Percentiles rank a stretch among this genome's conserved stretches.
Evolutionary conservation across 192 early-diverging fungal species (phyloP).

Genomic region (Gigaspora rosea): DNA sequence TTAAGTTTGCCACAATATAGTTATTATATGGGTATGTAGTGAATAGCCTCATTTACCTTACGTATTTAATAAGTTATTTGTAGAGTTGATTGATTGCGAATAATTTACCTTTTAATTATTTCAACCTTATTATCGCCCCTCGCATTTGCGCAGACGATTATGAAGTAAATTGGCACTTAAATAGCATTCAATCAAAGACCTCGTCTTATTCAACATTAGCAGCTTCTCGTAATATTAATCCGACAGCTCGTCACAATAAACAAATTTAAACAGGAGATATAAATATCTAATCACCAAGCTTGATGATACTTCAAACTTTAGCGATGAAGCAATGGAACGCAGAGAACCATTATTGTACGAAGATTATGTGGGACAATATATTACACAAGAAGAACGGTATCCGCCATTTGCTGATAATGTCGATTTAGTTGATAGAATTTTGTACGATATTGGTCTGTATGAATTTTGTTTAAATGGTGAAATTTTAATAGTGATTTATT

Average conservation of each 20-base stretch:
- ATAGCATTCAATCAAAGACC: constrained; percentile 14
- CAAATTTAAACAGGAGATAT: constrained; percentile 42
- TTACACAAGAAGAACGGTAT: constrained; percentile 32
- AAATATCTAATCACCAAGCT: constrained; percentile 38
- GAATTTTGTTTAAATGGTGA: background rate
- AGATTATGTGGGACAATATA: constrained; percentile 46
- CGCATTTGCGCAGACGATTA: constrained; percentile 29
- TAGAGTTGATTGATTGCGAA: too few relatives aligned
- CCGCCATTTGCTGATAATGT: constrained; percentile 39
- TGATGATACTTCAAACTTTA: constrained; percentile 40
- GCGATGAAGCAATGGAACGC: constrained; percentile 40
- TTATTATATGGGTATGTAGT: too few relatives aligned
- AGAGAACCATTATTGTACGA: constrained; percentile 48
- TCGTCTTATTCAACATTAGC: constrained; percentile 4
- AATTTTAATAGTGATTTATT: background rate
- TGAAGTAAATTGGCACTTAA: constrained; percentile 43
- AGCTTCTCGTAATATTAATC: background rate
- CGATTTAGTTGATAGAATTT: constrained; percentile 39
- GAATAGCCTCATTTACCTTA: too few relatives aligned
- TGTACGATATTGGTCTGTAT: constrained; percentile 33
- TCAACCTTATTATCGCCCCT: too few relatives aligned
- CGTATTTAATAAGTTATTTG: too few relatives aligned
- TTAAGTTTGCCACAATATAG: too few relatives aligned
- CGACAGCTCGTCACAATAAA: constrained; percentile 16
- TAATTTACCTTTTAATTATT: too few relatives aligned